Evolutionary conservation across 2,329 filamentous ascomycete species (phyloP).

Genomic region (Colletotrichum sansevieriae): DNA sequence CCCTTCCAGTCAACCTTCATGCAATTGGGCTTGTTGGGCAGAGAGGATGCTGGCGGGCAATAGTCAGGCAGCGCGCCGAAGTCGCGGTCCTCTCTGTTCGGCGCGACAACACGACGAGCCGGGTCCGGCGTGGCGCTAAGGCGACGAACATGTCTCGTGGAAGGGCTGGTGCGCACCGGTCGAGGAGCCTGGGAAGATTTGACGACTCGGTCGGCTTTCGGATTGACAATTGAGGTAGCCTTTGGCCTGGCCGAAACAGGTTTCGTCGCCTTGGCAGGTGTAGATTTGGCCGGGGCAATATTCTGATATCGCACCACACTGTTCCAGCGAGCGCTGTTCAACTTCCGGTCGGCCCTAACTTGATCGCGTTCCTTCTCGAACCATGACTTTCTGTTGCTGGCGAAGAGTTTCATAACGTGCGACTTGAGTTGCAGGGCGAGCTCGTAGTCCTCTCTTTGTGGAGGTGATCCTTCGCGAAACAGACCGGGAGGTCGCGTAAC

Average conservation of each 20-base stretch:
- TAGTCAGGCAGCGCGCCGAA: constrained; percentile 79
- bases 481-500: constrained; percentile 57
- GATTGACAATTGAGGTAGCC: constrained; percentile 42
- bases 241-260: constrained; percentile 35
- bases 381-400: constrained; percentile 61
- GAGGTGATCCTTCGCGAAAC: constrained; percentile 61
- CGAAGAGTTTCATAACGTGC: constrained; percentile 62
- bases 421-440: constrained; percentile 66
- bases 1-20: constrained; percentile 93
- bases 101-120: constrained; percentile 65
- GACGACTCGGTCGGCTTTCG: constrained; percentile 49
- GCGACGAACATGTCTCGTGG: constrained; percentile 48
- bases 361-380: constrained; percentile 63
- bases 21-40: constrained; percentile 75
- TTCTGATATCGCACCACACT: constrained; percentile 50
- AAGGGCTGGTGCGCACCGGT: constrained; percentile 51
- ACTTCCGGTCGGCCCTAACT: constrained; percentile 62
- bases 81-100: constrained; percentile 85
- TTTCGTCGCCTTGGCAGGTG: constrained; percentile 43
- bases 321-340: constrained; percentile 48
- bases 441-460: constrained; percentile 66
- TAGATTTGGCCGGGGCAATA: constrained; percentile 59
- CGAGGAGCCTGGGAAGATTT: constrained; percentile 53
- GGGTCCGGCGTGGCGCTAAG: constrained; percentile 64
- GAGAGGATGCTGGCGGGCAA: constrained; percentile 76